Evolutionary conservation across 768 basidiomycete genomes (phyloP), one percentile per base, ranked within the genome.

Genomic region (Phylloporus sp.): DNA sequence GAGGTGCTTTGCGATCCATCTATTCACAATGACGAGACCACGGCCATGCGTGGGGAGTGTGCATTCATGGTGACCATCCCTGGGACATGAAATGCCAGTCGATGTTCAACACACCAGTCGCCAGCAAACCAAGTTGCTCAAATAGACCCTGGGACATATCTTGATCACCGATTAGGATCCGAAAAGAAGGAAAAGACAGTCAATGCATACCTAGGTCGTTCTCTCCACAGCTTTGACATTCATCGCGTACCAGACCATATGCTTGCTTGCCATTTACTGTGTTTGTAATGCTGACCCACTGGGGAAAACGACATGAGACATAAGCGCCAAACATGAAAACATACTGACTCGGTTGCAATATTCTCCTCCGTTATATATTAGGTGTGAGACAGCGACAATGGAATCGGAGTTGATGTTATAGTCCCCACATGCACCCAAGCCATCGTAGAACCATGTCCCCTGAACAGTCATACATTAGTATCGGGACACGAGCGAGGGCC

Each of bases 141-240:
- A 89, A 89, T 29, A 85, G 62, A 7, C 73, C 72, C 9, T 78
- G 77, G 26, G 85, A 86, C 81, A 88, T 77, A 64, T 89, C 86
- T 89, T 63, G 12, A 23, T 44, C 29, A 13, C 6, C 8, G 8
- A 54, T 59, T 18, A 59, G 49, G 7, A 13, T 31, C 22, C 22
- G 18, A 13, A 13, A 11, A n/a, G 27, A 34, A 50, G 36, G 38
- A 39, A 18, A 27, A 3, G 16, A 7, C 24, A 20, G 27, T 12
- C 7, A 32, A 68, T 7, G 12, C 77, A 53, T 65, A 87, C 86
- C 87, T 55, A 89, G 69, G 60, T 82, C 80, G 52, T 61, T 56
- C 1, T 71, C 53, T 29, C 62, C 71, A 65, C 87, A 89, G 20
- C 76, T 67, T 27, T 71, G 66, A 68, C 87, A 89, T 63, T 76